Conservation (phyloP, 805 yeast genomes). For the Schizosaccharomyces octosporus region DNA sequence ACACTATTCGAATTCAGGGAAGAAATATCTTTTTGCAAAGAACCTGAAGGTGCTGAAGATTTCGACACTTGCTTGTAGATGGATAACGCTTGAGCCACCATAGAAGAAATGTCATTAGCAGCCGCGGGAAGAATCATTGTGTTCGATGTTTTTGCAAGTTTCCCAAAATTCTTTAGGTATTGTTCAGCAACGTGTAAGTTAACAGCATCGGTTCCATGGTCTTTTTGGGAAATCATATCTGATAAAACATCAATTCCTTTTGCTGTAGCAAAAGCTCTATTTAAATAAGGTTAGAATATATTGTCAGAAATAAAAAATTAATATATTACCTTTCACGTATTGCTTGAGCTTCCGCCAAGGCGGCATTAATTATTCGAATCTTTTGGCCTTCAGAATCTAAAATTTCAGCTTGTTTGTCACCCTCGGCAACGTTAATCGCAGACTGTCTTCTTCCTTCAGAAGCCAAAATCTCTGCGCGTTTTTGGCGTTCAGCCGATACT, state of each 20-base stretch:
- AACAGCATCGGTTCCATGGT: slow-evolving; percentile 55
- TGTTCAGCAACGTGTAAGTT: slow-evolving; percentile 60
- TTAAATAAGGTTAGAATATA: slow-evolving; percentile 3
- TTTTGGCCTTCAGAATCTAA: slow-evolving; percentile 52
- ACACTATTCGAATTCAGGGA: no score
- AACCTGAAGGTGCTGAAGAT: slow-evolving; percentile 5
- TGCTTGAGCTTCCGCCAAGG: slow-evolving; percentile 54
- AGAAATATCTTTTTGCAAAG: neutral
- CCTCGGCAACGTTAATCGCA: slow-evolving; percentile 63
- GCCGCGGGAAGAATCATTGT: slow-evolving; percentile 58
- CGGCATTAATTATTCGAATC: slow-evolving; percentile 36
- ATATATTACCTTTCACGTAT: slow-evolving; percentile 14
- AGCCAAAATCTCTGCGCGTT: slow-evolving; percentile 68
- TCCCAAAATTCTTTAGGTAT: slow-evolving; percentile 58
- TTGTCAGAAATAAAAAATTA: neutral
- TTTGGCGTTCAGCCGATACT: slow-evolving; percentile 66
- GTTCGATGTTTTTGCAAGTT: slow-evolving; percentile 59
- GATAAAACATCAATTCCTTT: slow-evolving; percentile 42
- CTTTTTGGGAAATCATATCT: slow-evolving; percentile 37
- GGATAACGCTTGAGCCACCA: slow-evolving; percentile 56
- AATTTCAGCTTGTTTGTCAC: slow-evolving; percentile 44
- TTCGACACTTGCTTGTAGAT: slow-evolving; percentile 30
- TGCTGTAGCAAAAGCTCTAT: slow-evolving; percentile 51
- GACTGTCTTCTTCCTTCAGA: slow-evolving; percentile 65
- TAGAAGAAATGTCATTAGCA: slow-evolving; percentile 44